phyloP scores from a whole-genome alignment of 2,329 filamentous ascomycete genomes.

The Claviceps maximensis region DNA sequence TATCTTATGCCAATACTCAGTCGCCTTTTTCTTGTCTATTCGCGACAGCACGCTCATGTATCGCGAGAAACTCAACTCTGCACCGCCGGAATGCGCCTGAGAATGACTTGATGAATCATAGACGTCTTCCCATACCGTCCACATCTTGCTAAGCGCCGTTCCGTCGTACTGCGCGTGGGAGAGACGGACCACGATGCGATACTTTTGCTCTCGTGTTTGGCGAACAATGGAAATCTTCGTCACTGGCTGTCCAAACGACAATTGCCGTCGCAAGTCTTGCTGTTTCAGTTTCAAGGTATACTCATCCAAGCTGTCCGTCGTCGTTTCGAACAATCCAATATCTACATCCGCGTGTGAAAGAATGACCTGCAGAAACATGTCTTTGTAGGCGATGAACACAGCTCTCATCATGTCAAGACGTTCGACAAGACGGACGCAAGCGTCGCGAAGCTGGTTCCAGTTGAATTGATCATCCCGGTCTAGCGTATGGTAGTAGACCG shows the following conservation, averaged over 20 bases:
- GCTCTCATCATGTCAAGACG: slow-evolving; percentile 3
- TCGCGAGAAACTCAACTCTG: neutral
- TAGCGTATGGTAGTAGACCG: slow-evolving; percentile 3
- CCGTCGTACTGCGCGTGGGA: slow-evolving; percentile 4
- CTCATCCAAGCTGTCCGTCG: neutral
- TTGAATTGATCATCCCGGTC: neutral
- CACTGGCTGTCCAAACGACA: neutral
- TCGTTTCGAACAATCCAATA: neutral
- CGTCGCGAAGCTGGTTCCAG: neutral
- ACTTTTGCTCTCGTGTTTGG: neutral
- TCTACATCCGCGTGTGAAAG: neutral
- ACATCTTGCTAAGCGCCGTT: slow-evolving; percentile 2
- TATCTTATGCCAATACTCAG: neutral
- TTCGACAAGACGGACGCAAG: neutral
- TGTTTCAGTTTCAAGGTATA: slow-evolving; percentile 2
- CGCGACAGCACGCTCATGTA: neutral
- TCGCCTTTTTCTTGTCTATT: neutral
- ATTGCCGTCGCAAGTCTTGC: neutral
- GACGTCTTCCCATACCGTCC: neutral
- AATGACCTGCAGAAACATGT: slow-evolving; percentile 1
- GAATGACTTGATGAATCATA: neutral
- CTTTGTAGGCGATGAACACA: slow-evolving; percentile 2
- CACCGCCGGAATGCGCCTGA: no score
- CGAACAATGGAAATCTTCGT: neutral
- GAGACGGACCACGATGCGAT: slow-evolving; percentile 1